phyloP scores from a whole-genome alignment of 768 basidiomycete species.

The Boletus insuetus region DNA sequence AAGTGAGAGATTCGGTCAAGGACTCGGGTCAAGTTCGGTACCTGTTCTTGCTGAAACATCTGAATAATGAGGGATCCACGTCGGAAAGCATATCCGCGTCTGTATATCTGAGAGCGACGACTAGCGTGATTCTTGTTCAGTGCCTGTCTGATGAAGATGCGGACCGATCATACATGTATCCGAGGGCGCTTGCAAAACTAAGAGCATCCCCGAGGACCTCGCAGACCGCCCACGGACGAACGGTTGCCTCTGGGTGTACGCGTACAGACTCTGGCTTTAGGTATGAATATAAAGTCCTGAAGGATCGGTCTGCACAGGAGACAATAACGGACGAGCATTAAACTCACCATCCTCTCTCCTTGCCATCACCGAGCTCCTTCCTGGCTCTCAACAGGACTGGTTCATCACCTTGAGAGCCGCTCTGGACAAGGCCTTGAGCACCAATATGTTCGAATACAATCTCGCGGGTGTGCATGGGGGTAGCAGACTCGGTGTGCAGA shows the following conservation, averaged over 20 bases:
- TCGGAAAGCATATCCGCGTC: conserved; percentile 75
- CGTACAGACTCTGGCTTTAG: conserved; percentile 82
- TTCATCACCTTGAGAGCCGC: conserved; percentile 46
- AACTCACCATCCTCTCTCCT: conserved; percentile 58
- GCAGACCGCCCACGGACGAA: conserved; percentile 80
- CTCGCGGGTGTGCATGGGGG: conserved; percentile 71
- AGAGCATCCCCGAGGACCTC: conserved; percentile 78
- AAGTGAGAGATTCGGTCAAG: not conserved
- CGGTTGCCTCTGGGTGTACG: conserved; percentile 82
- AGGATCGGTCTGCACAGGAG: not conserved
- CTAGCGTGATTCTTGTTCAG: conserved; percentile 30
- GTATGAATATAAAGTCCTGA: conserved; percentile 75
- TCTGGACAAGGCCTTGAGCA: conserved; percentile 58
- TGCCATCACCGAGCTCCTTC: conserved; percentile 64
- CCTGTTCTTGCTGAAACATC: conserved; percentile 87
- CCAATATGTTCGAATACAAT: conserved; percentile 80
- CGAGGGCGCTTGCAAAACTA: conserved; percentile 76
- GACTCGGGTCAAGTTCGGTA: conserved; percentile 24
- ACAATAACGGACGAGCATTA: not conserved
- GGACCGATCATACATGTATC: conserved; percentile 56
- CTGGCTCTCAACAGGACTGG: conserved; percentile 69
- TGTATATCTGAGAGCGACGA: conserved; percentile 74
- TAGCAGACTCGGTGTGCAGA: conserved; percentile 74
- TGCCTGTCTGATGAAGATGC: not conserved
- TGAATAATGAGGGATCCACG: conserved; percentile 68